Base-by-base conservation (phyloP, 106 monocot species). In the Apostasia shenzhenica region DNA sequence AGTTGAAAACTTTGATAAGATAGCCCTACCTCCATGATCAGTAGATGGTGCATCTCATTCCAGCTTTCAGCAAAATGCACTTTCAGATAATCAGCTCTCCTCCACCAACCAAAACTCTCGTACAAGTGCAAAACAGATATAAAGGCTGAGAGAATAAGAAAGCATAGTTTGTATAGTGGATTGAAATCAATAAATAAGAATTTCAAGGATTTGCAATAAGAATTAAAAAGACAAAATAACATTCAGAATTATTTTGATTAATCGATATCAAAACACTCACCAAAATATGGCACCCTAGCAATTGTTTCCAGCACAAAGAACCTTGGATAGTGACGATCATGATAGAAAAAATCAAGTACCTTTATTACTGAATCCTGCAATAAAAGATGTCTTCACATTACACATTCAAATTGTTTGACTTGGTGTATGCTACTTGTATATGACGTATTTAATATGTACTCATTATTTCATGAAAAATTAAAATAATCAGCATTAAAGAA, bases 31-130 rank as follows among this genome's bases (percentile, higher is more conserved):
- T 99, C 99, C 99, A 99, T 99, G 61, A 99, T 99, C 64, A 99
- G 85, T 48, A 99, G 80, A 88, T 99, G 99, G 67, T 99, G 99
- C 70, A 99, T 48, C 85, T 99, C 99, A 73, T 99, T 99, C 99
- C 82, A 90, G 67, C 81, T 99, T 74, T 99, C 87, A 58, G 99
- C 99, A 88, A 99, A 99, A 83, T 99, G 99, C 42, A 99, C 93
- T 84, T 99, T 99, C 12, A 99, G 45, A 90, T 99, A 99, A 79
- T 99, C 99, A 78, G 90, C 87, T 88, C 81, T 84, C 72, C 99
- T 93, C 99, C 93, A 99, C 92, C 89, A 99, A 50, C 99, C 99
- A 82, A 85, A 90, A 73, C 85, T 99, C 73, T 99, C 99, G 75
- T 99, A 99, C 81, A 93, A 39, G 79, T 93, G 99, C 61, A 99